These are phyloP conservation scores for Emericellopsis terricola DNA, from an alignment of 495 filamentous ascomycete genomes.

Conservation along the genomic window DNA sequence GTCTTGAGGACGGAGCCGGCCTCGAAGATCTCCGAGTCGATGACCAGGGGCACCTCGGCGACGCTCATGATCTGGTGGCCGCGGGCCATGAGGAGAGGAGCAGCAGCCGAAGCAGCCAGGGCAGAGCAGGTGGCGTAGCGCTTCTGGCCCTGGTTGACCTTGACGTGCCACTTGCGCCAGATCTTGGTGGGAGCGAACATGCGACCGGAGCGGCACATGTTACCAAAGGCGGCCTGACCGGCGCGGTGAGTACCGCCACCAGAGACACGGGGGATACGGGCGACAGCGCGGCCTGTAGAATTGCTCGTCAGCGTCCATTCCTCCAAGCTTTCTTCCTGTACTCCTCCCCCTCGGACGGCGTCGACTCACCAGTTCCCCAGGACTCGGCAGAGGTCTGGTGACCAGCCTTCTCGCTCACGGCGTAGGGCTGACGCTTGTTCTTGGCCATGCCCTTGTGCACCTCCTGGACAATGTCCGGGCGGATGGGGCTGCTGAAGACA, in stretches of 20 bases:
- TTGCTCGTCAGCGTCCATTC: slow-evolving; percentile 8
- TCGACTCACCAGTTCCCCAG: slow-evolving; percentile 93
- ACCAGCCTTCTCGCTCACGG: slow-evolving; percentile 99
- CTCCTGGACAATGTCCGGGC: slow-evolving; percentile 95
- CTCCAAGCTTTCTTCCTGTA: not conserved
- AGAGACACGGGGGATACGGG: slow-evolving; percentile 99
- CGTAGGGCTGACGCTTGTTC: slow-evolving; percentile 99
- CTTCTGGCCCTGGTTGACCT: slow-evolving; percentile 97
- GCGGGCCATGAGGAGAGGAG: slow-evolving; percentile 86
- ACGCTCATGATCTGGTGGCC: slow-evolving; percentile 87
- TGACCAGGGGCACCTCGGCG: slow-evolving; percentile 89
- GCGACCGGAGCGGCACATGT: slow-evolving; percentile 97
- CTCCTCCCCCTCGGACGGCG: not conserved
- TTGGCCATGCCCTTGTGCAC: slow-evolving; percentile 99
- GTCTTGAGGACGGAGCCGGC: slow-evolving; percentile 69
- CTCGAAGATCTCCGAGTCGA: slow-evolving; percentile 76
- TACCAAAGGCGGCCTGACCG: slow-evolving; percentile 99
- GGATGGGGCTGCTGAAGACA: slow-evolving; percentile 93
- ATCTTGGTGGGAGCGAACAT: slow-evolving; percentile 99
- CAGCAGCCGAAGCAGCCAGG: slow-evolving; percentile 85
- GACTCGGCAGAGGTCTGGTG: slow-evolving; percentile 99
- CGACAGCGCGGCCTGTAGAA: slow-evolving; percentile 79
- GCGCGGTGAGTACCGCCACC: slow-evolving; percentile 99
- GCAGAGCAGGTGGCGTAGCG: slow-evolving; percentile 96
- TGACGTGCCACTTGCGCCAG: slow-evolving; percentile 99